phyloP scores from a whole-genome alignment of 1,284 basidiomycete species.

The Ceratobasidium sp. region DNA sequence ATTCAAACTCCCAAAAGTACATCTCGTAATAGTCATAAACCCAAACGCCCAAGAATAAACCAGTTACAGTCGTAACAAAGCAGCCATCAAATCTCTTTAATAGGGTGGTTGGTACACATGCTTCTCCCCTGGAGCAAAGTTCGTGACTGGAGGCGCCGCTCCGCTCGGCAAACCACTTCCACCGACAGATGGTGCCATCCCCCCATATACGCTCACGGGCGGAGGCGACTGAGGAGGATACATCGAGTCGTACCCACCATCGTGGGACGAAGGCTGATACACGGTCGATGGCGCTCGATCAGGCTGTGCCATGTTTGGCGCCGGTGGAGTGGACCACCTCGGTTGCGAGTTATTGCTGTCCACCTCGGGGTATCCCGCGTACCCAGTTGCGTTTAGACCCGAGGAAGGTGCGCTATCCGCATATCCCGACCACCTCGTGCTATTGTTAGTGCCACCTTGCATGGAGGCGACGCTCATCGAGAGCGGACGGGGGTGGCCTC shows the following conservation, averaged over 20 bases:
- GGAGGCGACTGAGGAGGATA: background rate
- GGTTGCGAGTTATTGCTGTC: conserved; percentile 6
- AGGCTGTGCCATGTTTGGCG: background rate
- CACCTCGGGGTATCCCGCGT: no score
- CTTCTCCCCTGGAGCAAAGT: background rate
- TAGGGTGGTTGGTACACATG: background rate
- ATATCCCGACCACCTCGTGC: conserved; percentile 6
- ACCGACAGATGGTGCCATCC: conserved; percentile 12
- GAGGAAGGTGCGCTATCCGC: background rate
- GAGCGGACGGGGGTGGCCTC: conserved; percentile 6
- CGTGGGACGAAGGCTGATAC: conserved; percentile 7
- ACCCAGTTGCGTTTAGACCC: background rate
- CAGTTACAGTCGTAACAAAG: no score
- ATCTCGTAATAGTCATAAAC: no score
- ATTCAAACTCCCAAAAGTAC: no score
- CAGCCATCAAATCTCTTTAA: no score
- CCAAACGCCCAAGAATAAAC: no score
- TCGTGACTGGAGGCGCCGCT: background rate
- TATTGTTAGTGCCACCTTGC: background rate
- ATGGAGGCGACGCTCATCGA: conserved; percentile 1
- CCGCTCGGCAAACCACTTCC: background rate
- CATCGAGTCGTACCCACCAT: background rate
- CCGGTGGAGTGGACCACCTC: background rate
- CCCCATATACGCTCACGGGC: conserved; percentile 19
- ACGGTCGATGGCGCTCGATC: conserved; percentile 3